Percentiles rank a stretch among this genome's conserved stretches.
Conservation (phyloP, 2,329 filamentous ascomycete species). For the Xylariaceae sp. region DNA sequence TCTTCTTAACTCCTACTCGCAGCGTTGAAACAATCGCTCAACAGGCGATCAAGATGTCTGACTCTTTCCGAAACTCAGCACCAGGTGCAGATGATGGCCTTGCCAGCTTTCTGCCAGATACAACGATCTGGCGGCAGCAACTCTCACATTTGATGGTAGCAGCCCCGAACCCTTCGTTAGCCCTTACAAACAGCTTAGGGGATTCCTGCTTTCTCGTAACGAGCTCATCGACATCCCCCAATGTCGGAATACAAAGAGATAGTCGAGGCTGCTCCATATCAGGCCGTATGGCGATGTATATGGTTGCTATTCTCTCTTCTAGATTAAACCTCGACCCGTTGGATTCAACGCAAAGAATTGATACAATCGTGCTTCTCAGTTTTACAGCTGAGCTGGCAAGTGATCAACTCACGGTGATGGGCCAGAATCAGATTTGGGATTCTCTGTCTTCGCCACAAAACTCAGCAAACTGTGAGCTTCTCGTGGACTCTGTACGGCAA, state of each 20-base stretch:
- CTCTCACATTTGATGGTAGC: slow-evolving; percentile 52
- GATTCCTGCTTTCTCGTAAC: slow-evolving; percentile 65
- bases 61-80: slow-evolving; percentile 32
- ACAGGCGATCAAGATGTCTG: slow-evolving; percentile 40
- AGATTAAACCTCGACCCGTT: slow-evolving; percentile 38
- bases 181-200: slow-evolving; percentile 68
- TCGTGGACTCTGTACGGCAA: slow-evolving; percentile 39
- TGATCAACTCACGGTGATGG: slow-evolving; percentile 49
- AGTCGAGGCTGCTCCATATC: slow-evolving; percentile 66
- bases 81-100: no score
- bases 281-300: slow-evolving; percentile 71
- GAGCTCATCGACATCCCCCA: slow-evolving; percentile 19
- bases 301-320: slow-evolving; percentile 51
- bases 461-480: slow-evolving; percentile 38
- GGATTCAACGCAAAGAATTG: slow-evolving; percentile 40
- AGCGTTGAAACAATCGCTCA: slow-evolving; percentile 52
- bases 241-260: slow-evolving; percentile 48
- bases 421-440: slow-evolving; percentile 45
- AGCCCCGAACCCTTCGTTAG: slow-evolving; percentile 58
- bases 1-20: no score
- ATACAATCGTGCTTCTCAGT: slow-evolving; percentile 49
- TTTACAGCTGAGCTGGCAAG: slow-evolving; percentile 49
- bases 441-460: slow-evolving; percentile 35
- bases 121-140: slow-evolving; percentile 61
- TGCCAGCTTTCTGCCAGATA: slow-evolving; percentile 55